These are phyloP conservation scores for Cladosporium sp. DNA, from an alignment of 2,329 filamentous ascomycete species.

Conservation along the genomic window DNA sequence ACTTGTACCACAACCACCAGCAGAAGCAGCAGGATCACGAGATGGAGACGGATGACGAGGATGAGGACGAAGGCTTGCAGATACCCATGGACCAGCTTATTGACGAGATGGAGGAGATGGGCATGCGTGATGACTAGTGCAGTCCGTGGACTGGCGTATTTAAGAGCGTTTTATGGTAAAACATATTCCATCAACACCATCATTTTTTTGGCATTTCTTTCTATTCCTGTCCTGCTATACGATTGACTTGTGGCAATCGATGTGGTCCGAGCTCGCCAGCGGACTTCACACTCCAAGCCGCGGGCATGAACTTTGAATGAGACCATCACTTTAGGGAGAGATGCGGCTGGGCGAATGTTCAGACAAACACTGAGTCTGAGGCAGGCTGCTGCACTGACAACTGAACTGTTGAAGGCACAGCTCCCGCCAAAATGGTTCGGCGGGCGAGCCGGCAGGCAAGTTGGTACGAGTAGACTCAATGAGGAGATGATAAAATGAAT, in stretches of 20 bases:
- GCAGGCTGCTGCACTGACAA: neutral
- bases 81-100: conserved; percentile 57
- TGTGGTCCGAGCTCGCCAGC: neutral
- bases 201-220: neutral
- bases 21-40: conserved; percentile 55
- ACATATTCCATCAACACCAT: neutral
- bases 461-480: neutral
- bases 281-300: neutral
- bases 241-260: no score
- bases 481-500: neutral
- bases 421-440: conserved; percentile 7
- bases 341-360: neutral
- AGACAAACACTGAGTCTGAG: neutral
- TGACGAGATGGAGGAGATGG: conserved; percentile 89
- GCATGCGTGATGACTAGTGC: conserved; percentile 51
- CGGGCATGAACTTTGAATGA: neutral
- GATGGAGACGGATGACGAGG: conserved; percentile 48
- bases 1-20: conserved; percentile 65
- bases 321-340: neutral
- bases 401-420: neutral
- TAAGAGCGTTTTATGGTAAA: neutral
- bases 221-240: neutral
- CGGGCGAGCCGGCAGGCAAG: neutral
- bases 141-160: neutral
- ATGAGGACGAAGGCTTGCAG: conserved; percentile 48